Conservation (phyloP, 805 yeast species). For the Kregervanrija pseudodelftensis region DNA sequence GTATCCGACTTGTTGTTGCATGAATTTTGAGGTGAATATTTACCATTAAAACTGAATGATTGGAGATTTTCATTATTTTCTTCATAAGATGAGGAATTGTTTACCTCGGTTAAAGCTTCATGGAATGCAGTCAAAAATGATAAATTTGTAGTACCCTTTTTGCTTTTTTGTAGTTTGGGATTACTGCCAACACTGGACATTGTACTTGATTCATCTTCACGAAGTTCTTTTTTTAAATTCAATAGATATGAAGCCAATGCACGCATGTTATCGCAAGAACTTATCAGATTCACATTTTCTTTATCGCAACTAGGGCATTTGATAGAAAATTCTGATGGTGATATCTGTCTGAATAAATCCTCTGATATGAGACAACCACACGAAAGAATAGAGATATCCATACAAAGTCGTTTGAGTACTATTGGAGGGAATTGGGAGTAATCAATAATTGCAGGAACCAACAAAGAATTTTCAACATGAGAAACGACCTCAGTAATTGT, state of each 20-base stretch:
- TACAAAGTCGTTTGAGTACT: slow-evolving; percentile 14
- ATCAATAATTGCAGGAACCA: slow-evolving; percentile 19
- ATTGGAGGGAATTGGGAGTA: slow-evolving; percentile 16
- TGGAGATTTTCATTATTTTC: slow-evolving; percentile 2
- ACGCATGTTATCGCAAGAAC: slow-evolving; percentile 29
- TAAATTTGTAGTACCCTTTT: slow-evolving; percentile 11
- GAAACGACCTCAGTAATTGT: not conserved
- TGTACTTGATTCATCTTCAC: slow-evolving; percentile 6
- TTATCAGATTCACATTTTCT: slow-evolving; percentile 17
- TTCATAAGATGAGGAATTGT: slow-evolving; percentile 7
- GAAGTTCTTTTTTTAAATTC: slow-evolving; percentile 8
- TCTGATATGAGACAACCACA: slow-evolving; percentile 38
- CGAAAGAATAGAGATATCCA: slow-evolving; percentile 27
- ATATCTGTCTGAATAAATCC: slow-evolving; percentile 18
- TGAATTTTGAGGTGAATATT: slow-evolving; percentile 2
- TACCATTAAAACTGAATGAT: not conserved
- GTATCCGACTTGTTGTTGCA: not conserved
- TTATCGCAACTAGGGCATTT: slow-evolving; percentile 32
- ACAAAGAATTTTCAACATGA: slow-evolving; percentile 13
- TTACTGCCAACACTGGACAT: not conserved
- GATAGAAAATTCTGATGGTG: slow-evolving; percentile 15
- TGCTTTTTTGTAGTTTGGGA: not conserved
- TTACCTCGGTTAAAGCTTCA: slow-evolving; percentile 27
- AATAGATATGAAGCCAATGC: slow-evolving; percentile 15
- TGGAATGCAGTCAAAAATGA: slow-evolving; percentile 30